These are phyloP conservation scores for Populus tremula DNA, from an alignment of 345 rosid species.

Conservation along the genomic window DNA sequence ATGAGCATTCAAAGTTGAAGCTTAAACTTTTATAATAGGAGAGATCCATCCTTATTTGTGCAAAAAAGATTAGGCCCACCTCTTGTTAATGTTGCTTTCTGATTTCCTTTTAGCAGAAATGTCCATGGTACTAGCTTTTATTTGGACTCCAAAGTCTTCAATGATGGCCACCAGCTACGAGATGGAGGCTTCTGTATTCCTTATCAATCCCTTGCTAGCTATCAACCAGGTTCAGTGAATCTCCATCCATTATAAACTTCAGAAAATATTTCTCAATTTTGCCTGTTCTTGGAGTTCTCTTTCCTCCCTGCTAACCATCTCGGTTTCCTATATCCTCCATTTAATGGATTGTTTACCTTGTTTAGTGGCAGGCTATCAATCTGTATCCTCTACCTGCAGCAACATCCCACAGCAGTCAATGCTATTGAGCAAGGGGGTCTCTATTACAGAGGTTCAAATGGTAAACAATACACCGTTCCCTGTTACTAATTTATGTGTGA, in stretches of 20 bases:
- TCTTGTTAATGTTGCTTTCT: neutral
- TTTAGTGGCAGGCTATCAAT: slow-evolving; percentile 28
- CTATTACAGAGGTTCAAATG: slow-evolving; percentile 20
- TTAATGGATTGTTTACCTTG: neutral
- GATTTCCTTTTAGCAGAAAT: slow-evolving; percentile 18
- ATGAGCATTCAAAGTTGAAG: too few species aligned
- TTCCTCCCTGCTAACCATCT: neutral
- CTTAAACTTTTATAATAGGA: too few species aligned
- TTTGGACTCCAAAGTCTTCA: slow-evolving; percentile 28
- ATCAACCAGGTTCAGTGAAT: slow-evolving; percentile 36
- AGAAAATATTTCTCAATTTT: neutral
- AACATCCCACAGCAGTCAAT: slow-evolving; percentile 21
- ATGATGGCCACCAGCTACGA: slow-evolving; percentile 25
- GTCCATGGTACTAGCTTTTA: slow-evolving; percentile 21
- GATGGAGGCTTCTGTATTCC: slow-evolving; percentile 27
- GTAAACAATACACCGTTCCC: slow-evolving; percentile 2
- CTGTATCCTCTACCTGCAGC: slow-evolving; percentile 14
- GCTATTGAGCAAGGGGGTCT: slow-evolving; percentile 8
- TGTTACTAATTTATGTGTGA: neutral
- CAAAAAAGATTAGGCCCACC: neutral
- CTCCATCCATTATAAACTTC: neutral
- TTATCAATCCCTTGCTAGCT: slow-evolving; percentile 21
- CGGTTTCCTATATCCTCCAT: neutral
- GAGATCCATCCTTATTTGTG: neutral
- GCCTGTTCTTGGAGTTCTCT: neutral